Percentiles rank a stretch among this genome's conserved stretches.
Evolutionary conservation across 768 basidiomycete species (phyloP).

Genomic region (Hericium rajendrae): DNA sequence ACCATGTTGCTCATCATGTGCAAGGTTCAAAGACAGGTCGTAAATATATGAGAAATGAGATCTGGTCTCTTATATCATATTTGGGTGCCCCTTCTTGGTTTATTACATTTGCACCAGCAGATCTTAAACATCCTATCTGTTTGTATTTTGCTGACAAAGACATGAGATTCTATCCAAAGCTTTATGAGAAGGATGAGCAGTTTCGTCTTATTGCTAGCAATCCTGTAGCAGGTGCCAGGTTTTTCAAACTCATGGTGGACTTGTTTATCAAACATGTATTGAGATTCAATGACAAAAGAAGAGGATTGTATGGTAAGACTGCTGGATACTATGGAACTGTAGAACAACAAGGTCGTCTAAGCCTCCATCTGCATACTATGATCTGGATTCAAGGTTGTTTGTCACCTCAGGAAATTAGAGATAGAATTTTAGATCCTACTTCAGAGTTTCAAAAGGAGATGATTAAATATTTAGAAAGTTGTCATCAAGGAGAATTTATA

Average conservation of each 20-base stretch:
- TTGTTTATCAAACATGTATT: constrained; percentile 11
- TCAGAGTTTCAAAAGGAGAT: constrained; percentile 8
- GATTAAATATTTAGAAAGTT: constrained; percentile 7
- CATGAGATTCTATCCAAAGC: background rate
- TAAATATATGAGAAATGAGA: constrained; percentile 12
- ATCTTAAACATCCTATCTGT: constrained; percentile 13
- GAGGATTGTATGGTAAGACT: constrained; percentile 13
- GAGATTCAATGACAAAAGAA: background rate
- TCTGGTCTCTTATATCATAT: constrained; percentile 11
- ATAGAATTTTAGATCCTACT: constrained; percentile 4
- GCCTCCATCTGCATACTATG: constrained; percentile 16
- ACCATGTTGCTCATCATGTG: constrained; percentile 10
- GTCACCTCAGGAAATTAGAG: constrained; percentile 13
- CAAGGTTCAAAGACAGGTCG: constrained; percentile 7
- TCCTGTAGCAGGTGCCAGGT: constrained; percentile 12
- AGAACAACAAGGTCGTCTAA: constrained; percentile 3
- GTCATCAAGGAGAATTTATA: constrained; percentile 10
- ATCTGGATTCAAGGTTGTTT: constrained; percentile 8
- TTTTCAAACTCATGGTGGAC: constrained; percentile 12
- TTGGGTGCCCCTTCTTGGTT: constrained; percentile 14
- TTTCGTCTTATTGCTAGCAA: constrained; percentile 4
- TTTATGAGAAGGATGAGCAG: background rate
- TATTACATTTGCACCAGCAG: constrained; percentile 15
- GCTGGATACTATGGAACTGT: constrained; percentile 16
- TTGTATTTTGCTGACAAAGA: constrained; percentile 12